Conservation (phyloP, 2,329 filamentous ascomycete genomes). For the Trichoderma gracile region DNA sequence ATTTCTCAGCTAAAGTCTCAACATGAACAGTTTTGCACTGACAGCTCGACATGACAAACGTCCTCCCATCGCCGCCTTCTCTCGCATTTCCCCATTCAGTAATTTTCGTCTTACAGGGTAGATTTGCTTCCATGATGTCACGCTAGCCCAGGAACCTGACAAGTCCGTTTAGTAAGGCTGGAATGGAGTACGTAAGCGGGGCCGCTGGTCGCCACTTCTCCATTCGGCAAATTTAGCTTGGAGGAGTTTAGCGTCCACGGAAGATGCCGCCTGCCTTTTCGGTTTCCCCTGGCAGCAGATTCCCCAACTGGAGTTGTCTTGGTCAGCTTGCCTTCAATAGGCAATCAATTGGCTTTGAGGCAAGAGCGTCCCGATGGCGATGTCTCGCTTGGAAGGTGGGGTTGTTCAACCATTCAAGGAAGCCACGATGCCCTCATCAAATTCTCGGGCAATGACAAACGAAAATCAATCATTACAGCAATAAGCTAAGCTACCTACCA, state of each 20-base stretch:
- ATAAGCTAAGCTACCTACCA: neutral
- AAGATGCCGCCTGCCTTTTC: neutral
- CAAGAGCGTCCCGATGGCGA: neutral
- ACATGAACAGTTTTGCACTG: neutral
- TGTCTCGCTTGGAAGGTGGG: neutral
- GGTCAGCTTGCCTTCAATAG: neutral
- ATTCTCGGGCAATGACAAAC: too few species aligned
- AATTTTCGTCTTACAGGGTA: conserved; percentile 14
- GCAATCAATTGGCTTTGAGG: neutral
- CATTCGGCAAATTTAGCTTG: conserved; percentile 5
- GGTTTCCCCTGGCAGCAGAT: neutral
- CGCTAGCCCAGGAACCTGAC: neutral
- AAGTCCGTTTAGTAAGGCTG: neutral
- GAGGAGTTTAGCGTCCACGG: neutral
- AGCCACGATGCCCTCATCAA: neutral
- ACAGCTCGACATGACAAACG: conserved; percentile 6
- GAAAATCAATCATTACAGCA: neutral
- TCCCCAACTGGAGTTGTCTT: neutral
- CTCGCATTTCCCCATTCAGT: conserved; percentile 15
- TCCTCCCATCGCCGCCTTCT: neutral
- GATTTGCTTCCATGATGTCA: conserved; percentile 6
- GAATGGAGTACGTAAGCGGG: neutral
- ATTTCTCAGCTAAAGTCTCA: neutral
- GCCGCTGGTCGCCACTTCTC: neutral
- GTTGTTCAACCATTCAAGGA: neutral